These are phyloP conservation scores for Colletotrichum simmondsii DNA, from an alignment of 2,329 filamentous ascomycete species.

Conservation along the genomic window DNA sequence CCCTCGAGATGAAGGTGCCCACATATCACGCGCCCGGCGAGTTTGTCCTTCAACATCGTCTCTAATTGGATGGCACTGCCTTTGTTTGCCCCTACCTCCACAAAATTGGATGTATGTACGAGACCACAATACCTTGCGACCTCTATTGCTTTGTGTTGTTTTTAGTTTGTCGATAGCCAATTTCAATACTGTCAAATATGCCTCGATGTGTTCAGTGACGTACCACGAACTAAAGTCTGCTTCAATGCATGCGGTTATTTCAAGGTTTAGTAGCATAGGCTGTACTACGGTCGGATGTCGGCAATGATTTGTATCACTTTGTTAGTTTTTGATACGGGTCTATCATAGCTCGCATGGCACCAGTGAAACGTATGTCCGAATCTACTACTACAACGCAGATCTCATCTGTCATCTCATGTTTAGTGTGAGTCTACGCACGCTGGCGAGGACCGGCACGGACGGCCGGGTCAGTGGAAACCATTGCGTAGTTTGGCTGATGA, in stretches of 20 bases:
- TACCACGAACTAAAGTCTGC: background rate
- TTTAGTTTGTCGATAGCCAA: background rate
- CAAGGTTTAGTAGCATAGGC: background rate
- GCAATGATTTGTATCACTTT: background rate
- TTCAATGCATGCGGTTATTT: background rate
- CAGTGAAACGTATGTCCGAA: background rate
- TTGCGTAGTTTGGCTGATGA: slow-evolving; percentile 26
- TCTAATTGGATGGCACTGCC: slow-evolving; percentile 43
- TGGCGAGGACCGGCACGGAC: background rate
- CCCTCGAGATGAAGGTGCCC: slow-evolving; percentile 81
- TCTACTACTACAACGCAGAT: background rate
- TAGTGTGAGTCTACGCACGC: background rate
- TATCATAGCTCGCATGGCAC: background rate
- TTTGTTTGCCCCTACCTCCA: slow-evolving; percentile 5
- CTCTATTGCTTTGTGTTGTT: background rate
- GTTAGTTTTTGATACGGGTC: background rate
- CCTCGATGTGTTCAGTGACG: background rate
- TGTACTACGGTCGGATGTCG: background rate
- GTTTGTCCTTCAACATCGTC: slow-evolving; percentile 49
- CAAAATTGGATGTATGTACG: slow-evolving; percentile 1
- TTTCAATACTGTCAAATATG: background rate
- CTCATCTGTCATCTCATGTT: background rate
- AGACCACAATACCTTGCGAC: slow-evolving; percentile 9
- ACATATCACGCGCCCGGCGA: slow-evolving; percentile 69
- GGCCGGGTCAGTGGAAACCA: background rate